Evolutionary conservation across 306 rosid species (phyloP), one percentile per base, ranked within the genome.

Genomic region (Trifolium repens): DNA sequence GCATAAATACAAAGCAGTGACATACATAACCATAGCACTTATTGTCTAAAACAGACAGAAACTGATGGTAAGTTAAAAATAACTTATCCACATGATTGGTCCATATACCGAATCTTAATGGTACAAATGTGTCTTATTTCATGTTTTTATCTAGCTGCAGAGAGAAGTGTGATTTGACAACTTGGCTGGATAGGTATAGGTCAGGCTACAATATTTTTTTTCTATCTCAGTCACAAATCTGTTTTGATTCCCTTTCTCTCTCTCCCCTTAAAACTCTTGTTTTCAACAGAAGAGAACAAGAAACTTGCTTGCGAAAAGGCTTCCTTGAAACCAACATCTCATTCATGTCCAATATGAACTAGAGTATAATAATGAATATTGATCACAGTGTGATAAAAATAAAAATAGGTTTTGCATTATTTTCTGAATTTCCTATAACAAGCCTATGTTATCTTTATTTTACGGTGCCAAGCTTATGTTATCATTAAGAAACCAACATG

Each of bases 131-230:
- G 10, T 57, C n/a, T 22, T 24, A 5, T 11, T 24, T 57, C 17
- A 26, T 24, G 63, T 5, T 6, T 53, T 53, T 55, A 2, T 57
- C 15, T 24, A 11, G 14, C 63, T 11, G n/a, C 60, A 1, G 35
- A 57, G 63, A 10, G 8, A 57, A 57, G 63, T 57, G n/a, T 57
- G 35, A 57, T 57, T 11, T 57, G 63, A 57, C 63, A 22, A 57
- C 63, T 10, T 57, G n/a, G 63, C 34, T 57, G 9, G 15, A 57
- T 57, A 55, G 61, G 11, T 22, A 55, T 22, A 9, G 32, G 61
- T 24, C 58, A 52, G 58, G 58, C 58, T 55, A 55, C 15, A 57
- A 57, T 55, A 22, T 22, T 55, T 9, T 5, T 55, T 55, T 24
- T 24, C 62, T 53, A 19, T 54, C 27, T 55, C 15, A 4, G 14